Conservation (phyloP, 441 rosid species). For the Rhodomyrtus psidioides region DNA sequence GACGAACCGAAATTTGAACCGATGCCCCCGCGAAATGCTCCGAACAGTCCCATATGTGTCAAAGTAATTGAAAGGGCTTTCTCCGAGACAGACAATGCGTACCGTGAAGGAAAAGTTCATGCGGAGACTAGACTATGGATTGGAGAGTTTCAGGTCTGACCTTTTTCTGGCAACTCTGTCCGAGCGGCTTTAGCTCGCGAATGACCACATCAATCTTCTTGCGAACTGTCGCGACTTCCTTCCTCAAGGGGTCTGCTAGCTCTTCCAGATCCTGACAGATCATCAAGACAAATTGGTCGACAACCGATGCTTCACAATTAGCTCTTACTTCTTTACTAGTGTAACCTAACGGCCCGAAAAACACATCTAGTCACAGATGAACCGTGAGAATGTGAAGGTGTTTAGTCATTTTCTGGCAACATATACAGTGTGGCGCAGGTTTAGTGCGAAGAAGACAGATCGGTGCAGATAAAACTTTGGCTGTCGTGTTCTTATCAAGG, state of each 20-base stretch:
- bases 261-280: conserved; percentile 55
- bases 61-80: not conserved
- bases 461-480: not conserved
- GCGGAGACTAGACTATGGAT: not conserved
- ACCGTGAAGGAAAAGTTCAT: not conserved
- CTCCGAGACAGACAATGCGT: not conserved
- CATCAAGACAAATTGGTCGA: not conserved
- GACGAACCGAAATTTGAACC: not conserved
- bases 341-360: not conserved
- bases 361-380: not conserved
- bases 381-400: not conserved
- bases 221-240: conserved; percentile 62
- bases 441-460: not conserved
- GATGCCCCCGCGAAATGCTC: not conserved
- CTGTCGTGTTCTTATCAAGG: not conserved
- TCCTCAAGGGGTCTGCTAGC: conserved; percentile 70
- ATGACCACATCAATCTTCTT: conserved; percentile 64
- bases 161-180: conserved; percentile 84
- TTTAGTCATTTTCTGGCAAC: not conserved
- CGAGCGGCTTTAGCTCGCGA: conserved; percentile 63
- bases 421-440: not conserved
- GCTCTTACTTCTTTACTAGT: not conserved
- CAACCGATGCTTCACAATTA: not conserved
- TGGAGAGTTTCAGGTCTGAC: conserved; percentile 13
- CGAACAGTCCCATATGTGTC: not conserved